Conservation (phyloP, 2,329 filamentous ascomycete species). For the Claviceps humidiphila region DNA sequence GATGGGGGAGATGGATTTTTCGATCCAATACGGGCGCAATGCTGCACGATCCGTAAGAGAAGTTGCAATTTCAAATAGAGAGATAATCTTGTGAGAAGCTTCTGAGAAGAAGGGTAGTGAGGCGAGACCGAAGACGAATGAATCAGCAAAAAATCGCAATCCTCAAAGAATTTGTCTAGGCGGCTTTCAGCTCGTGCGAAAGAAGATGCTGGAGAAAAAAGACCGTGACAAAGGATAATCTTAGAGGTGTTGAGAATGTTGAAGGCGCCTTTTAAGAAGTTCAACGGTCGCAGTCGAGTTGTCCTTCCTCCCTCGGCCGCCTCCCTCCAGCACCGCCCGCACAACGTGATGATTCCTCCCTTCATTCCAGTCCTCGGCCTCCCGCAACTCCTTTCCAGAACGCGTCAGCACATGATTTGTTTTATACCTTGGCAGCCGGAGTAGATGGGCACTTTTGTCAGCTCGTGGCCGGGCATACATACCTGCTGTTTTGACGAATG, state of each 20-base stretch:
- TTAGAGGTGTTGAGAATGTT: background rate
- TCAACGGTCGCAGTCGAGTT: background rate
- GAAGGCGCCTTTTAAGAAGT: background rate
- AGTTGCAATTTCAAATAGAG: too few relatives aligned
- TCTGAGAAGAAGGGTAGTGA: too few relatives aligned
- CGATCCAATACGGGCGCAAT: too few relatives aligned
- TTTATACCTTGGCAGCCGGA: background rate
- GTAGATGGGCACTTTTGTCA: background rate
- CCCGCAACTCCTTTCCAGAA: too few relatives aligned
- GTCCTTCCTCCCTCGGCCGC: background rate
- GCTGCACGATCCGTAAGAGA: too few relatives aligned
- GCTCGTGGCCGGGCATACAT: background rate
- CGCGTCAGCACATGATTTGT: background rate
- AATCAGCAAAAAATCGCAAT: too few relatives aligned
- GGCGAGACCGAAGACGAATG: too few relatives aligned
- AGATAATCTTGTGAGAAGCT: too few relatives aligned
- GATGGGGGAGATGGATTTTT: too few relatives aligned
- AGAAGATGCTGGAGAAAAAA: too few relatives aligned
- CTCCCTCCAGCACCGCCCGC: constrained; percentile 1
- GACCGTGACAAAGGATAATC: background rate
- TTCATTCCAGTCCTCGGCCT: constrained; percentile 1
- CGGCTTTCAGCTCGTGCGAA: too few relatives aligned
- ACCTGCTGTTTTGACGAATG: background rate
- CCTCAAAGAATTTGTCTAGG: too few relatives aligned
- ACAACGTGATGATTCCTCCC: background rate